Evolutionary conservation across 768 basidiomycete genomes (phyloP), one percentile per base, ranked within the genome.

Genomic region (Lactifluus subvellereus): DNA sequence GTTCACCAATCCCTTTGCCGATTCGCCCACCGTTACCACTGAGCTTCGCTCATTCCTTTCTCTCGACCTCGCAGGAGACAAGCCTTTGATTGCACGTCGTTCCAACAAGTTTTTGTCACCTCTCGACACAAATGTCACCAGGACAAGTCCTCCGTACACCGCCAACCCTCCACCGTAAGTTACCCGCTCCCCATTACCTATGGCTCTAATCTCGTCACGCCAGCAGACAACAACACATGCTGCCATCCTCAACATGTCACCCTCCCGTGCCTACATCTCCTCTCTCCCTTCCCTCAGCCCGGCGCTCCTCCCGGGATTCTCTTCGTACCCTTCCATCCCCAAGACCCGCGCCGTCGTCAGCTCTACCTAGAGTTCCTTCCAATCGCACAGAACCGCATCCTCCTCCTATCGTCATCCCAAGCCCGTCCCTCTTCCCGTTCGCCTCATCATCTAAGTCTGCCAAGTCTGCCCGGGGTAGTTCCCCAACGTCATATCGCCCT

Each of bases 61-160:
- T 40, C 80, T 88, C 59, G 87, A 88, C 71, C 78, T 86, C 4
- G 86, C 85, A 43, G 83, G 84, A 71, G 76, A 78, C 30, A 75
- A 77, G 65, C 77, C 76, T 4, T 70, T 75, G 59, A 74, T 77
- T 43, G 74, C 78, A 11, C 50, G 43, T 9, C 61, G 48, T n/a
- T 50, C 58, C 0, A 13, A 5, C 3, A 78, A 77, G 50, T 76
- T 75, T 32, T 70, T 76, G 47, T 67, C 70, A 18, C 72, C 74
- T 54, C 79, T 75, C 58, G 69, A 70, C 47, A 75, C 74, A 2
- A 64, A 32, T 57, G 48, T 55, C 48, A 54, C 7, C 20, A 54
- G 38, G 52, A 58, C 30, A 62, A 64, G 5, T 48, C 61, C 33
- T 66, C 68, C 8, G 63, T 10, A 14, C 33, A 22, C 47, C 4